Conservation (phyloP, 441 rosid species). For the Mallotus repandus region DNA sequence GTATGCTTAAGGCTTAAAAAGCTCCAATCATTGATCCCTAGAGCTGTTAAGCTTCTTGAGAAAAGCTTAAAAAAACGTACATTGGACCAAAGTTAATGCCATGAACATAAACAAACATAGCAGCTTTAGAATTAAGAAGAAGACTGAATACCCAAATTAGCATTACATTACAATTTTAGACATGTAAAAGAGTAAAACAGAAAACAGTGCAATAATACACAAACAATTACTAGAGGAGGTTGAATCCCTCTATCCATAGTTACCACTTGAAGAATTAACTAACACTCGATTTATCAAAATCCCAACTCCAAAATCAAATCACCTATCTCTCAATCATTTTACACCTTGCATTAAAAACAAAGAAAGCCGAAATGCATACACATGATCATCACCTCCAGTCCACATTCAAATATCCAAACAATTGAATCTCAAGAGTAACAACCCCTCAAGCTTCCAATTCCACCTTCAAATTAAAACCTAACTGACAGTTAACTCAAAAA, state of each 20-base stretch:
- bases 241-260: constrained; percentile 64
- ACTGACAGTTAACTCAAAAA: constrained; percentile 18
- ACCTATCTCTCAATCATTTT: constrained; percentile 24
- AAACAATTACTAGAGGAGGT: constrained; percentile 62
- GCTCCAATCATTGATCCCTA: not conserved
- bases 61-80: not conserved
- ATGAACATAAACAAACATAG: constrained; percentile 9
- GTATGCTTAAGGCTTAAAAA: not conserved
- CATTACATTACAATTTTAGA: constrained; percentile 17
- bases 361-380: constrained; percentile 25
- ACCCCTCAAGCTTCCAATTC: constrained; percentile 18
- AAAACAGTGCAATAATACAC: constrained; percentile 9
- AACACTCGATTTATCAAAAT: constrained; percentile 28
- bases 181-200: constrained; percentile 11
- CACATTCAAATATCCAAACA: constrained; percentile 3
- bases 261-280: constrained; percentile 23
- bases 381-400: constrained; percentile 12
- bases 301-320: constrained; percentile 31
- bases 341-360: constrained; percentile 11
- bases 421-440: constrained; percentile 15
- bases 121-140: constrained; percentile 11
- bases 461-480: constrained; percentile 8
- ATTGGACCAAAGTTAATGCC: constrained; percentile 1
- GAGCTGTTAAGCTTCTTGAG: not conserved
- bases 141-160: not conserved